Evolutionary conservation across 345 rosid species (phyloP).

Genomic region (Populus alba): DNA sequence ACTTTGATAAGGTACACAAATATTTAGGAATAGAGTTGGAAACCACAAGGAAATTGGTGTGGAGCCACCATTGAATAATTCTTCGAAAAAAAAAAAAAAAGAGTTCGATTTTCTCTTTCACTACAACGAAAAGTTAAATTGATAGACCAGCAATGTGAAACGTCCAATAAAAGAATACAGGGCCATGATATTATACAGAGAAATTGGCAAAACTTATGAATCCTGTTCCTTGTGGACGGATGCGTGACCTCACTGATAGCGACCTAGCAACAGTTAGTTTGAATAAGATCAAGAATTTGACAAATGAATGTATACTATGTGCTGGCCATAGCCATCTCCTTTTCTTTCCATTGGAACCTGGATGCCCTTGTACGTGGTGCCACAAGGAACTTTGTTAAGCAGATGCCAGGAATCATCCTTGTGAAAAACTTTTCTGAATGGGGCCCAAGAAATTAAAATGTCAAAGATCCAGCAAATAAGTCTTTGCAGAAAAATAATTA

Average conservation of each 20-base stretch:
- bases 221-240: conserved; percentile 21
- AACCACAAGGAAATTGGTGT: conserved; percentile 34
- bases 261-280: conserved; percentile 8
- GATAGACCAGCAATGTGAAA: conserved; percentile 23
- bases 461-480: background rate
- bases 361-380: background rate
- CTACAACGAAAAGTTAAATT: background rate
- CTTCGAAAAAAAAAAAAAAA: conserved; percentile 1
- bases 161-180: conserved; percentile 7
- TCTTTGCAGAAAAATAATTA: background rate
- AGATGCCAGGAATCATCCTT: conserved; percentile 7
- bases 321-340: background rate
- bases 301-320: background rate
- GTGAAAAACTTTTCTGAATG: background rate
- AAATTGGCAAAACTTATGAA: conserved; percentile 12
- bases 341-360: background rate
- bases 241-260: conserved; percentile 13
- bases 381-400: background rate
- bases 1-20: conserved; percentile 22
- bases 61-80: conserved; percentile 42
- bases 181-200: background rate
- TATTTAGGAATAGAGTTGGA: conserved; percentile 24
- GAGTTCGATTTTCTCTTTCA: background rate
- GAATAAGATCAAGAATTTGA: background rate
- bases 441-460: background rate